These are phyloP conservation scores for Radiomyces spectabilis DNA, from an alignment of 192 early-diverging fungal genomes.

Conservation along the genomic window DNA sequence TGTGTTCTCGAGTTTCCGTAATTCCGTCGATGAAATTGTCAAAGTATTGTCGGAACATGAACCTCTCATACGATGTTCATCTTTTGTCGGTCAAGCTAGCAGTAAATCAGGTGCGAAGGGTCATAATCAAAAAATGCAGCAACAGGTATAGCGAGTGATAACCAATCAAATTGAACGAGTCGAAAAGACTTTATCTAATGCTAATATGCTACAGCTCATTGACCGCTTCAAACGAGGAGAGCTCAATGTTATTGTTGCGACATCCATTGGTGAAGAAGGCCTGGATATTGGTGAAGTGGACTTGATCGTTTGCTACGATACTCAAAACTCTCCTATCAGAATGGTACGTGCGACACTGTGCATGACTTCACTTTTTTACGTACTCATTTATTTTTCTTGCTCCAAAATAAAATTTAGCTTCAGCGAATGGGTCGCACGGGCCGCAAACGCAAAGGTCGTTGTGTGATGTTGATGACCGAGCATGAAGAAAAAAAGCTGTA, in stretches of 20 bases:
- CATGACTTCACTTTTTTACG: background rate
- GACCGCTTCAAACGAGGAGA: conserved; percentile 66
- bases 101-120: conserved; percentile 56
- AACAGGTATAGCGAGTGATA: conserved; percentile 40
- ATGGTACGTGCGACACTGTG: conserved; percentile 43
- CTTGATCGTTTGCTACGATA: conserved; percentile 86
- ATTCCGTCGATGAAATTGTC: conserved; percentile 81
- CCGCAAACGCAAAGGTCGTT: conserved; percentile 61
- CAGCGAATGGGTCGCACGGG: conserved; percentile 78
- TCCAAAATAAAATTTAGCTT: conserved; percentile 19
- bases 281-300: conserved; percentile 95
- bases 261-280: conserved; percentile 92
- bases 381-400: background rate
- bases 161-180: background rate
- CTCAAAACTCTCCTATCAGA: conserved; percentile 64
- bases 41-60: conserved; percentile 48
- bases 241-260: conserved; percentile 83
- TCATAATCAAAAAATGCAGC: conserved; percentile 78
- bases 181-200: background rate
- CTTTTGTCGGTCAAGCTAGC: conserved; percentile 77
- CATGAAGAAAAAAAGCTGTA: conserved; percentile 55
- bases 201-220: conserved; percentile 42
- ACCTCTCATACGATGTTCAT: conserved; percentile 59
- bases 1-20: conserved; percentile 79
- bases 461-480: conserved; percentile 59